Conservation (phyloP, 2,329 filamentous ascomycete genomes). For the Paramyrothecium sp. region DNA sequence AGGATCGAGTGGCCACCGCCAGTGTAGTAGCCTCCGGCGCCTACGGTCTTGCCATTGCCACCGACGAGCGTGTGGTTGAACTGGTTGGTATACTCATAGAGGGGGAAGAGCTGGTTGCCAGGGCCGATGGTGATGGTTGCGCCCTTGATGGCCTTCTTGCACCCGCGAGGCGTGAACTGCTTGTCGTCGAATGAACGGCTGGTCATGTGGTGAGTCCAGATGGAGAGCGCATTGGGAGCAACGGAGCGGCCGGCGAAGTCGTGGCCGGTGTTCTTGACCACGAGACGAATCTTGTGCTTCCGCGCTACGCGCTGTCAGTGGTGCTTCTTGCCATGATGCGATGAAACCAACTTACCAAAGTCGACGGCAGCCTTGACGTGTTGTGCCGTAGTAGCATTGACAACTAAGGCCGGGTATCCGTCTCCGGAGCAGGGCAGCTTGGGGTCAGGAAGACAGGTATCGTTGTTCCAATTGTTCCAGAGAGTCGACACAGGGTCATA, state of each 20-base stretch:
- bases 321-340: neutral
- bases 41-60: constrained; percentile 37
- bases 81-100: constrained; percentile 43
- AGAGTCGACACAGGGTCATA: constrained; percentile 11
- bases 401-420: constrained; percentile 19
- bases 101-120: constrained; percentile 49
- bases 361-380: constrained; percentile 15
- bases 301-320: constrained; percentile 26
- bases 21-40: neutral
- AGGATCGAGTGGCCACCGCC: constrained; percentile 42
- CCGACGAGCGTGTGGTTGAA: constrained; percentile 50
- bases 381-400: constrained; percentile 18
- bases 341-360: constrained; percentile 4
- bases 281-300: constrained; percentile 38
- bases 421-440: constrained; percentile 23
- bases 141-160: constrained; percentile 38
- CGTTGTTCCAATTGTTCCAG: constrained; percentile 40
- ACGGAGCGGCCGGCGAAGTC: constrained; percentile 44
- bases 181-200: constrained; percentile 33
- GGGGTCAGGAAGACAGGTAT: constrained; percentile 40
- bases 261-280: constrained; percentile 39
- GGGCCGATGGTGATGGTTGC: constrained; percentile 54
- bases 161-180: constrained; percentile 39
- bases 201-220: constrained; percentile 52
- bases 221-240: constrained; percentile 48